These are phyloP conservation scores for Sugiyamaella sp. DNA, from an alignment of 1,139 yeast species.

Conservation along the genomic window DNA sequence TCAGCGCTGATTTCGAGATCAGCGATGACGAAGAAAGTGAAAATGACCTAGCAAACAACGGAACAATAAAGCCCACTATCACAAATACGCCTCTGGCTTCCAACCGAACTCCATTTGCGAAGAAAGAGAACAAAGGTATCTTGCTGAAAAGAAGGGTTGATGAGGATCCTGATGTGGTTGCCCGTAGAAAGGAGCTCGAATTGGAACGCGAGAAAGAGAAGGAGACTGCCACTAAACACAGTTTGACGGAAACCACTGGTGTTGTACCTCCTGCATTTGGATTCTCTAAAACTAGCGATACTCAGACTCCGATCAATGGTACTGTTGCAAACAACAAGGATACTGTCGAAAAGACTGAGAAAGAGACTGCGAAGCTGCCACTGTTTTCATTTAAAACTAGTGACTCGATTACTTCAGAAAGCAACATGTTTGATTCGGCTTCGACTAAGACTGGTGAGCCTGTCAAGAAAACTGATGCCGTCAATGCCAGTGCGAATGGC, in stretches of 20 bases:
- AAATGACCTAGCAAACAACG: neutral
- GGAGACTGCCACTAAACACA: neutral
- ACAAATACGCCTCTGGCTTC: neutral
- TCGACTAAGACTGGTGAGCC: neutral
- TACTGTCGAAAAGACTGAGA: neutral
- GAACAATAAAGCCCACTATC: neutral
- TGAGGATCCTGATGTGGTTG: constrained; percentile 21
- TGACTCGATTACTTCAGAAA: neutral
- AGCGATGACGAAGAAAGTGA: constrained; percentile 34
- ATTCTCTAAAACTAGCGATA: too few species aligned
- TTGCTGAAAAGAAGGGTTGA: constrained; percentile 13
- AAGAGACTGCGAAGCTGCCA: neutral
- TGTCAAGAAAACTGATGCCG: too few species aligned
- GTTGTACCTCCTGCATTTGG: too few species aligned
- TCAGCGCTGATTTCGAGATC: constrained; percentile 37
- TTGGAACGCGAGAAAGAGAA: constrained; percentile 2
- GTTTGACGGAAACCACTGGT: too few species aligned
- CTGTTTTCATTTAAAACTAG: neutral
- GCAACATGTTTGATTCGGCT: neutral
- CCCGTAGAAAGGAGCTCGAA: constrained; percentile 19
- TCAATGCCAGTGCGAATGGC: neutral
- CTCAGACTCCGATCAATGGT: neutral
- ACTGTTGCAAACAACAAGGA: neutral
- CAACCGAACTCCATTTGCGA: constrained; percentile 1
- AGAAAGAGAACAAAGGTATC: constrained; percentile 6